A percentile compares a stretch with the other conserved stretches of the same genome.
Evolutionary conservation across 2,329 filamentous ascomycete species (phyloP).

Genomic region (Mariannaea sp.): DNA sequence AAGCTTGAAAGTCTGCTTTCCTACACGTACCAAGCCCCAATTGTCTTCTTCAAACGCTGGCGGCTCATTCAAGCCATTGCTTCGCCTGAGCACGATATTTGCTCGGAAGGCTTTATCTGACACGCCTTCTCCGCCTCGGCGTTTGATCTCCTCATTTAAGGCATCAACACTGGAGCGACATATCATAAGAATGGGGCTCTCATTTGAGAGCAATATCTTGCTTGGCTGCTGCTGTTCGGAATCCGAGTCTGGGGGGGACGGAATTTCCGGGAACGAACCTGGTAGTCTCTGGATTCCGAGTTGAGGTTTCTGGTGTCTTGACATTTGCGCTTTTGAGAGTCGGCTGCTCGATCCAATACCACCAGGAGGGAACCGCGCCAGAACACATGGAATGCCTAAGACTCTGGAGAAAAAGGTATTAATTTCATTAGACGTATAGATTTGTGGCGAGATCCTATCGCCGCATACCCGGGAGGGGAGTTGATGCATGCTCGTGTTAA

Average conservation of each 20-base stretch:
- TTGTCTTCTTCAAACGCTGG: slow-evolving; percentile 77
- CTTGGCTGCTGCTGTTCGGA: slow-evolving; percentile 46
- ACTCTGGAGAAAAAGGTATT: slow-evolving; percentile 77
- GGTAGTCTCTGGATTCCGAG: slow-evolving; percentile 46
- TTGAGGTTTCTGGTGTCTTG: slow-evolving; percentile 58
- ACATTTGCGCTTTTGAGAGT: slow-evolving; percentile 72
- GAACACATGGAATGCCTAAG: slow-evolving; percentile 77
- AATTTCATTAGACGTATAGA: slow-evolving; percentile 69
- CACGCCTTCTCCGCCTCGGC: slow-evolving; percentile 66
- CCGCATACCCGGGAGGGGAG: slow-evolving; percentile 77
- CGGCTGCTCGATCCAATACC: slow-evolving; percentile 63
- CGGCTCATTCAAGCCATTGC: slow-evolving; percentile 47
- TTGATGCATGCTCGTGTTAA: slow-evolving; percentile 48
- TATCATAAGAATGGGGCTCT: slow-evolving; percentile 88
- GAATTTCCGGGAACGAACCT: slow-evolving; percentile 58
- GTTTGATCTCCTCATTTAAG: slow-evolving; percentile 74
- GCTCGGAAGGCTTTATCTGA: slow-evolving; percentile 80
- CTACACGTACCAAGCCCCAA: slow-evolving; percentile 74
- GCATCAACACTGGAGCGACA: slow-evolving; percentile 78
- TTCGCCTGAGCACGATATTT: slow-evolving; percentile 73
- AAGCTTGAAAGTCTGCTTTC: slow-evolving; percentile 67
- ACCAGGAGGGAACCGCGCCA: slow-evolving; percentile 81
- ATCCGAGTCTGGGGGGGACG: slow-evolving; percentile 63
- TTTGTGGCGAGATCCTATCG: slow-evolving; percentile 71
- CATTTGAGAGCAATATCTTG: slow-evolving; percentile 84